These are phyloP conservation scores for Coelastrella sp. DNA, from an alignment of 139 green algal genomes.

Conservation along the genomic window DNA sequence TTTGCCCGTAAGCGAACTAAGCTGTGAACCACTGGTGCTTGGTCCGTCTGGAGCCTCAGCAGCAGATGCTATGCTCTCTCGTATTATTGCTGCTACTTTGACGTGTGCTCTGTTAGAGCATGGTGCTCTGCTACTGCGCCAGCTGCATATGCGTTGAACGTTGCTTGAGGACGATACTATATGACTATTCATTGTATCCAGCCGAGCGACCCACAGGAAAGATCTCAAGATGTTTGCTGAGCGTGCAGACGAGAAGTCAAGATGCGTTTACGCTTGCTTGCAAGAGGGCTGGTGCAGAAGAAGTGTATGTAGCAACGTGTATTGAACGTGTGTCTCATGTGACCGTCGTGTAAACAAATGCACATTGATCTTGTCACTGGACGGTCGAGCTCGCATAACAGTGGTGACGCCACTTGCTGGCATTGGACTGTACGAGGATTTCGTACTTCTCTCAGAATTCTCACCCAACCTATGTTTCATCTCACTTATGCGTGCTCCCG, in stretches of 20 bases:
- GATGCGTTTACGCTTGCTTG: no score
- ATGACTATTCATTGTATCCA: neutral
- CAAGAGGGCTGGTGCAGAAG: no score
- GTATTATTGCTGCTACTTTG: neutral
- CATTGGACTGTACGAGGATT: no score
- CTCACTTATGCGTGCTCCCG: no score
- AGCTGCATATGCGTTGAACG: neutral
- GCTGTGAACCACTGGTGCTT: slow-evolving; percentile 9
- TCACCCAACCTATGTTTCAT: no score
- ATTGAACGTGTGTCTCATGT: no score
- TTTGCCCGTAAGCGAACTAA: neutral
- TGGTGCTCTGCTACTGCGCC: neutral
- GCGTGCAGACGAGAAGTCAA: no score
- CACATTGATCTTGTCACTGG: neutral
- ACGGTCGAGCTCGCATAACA: neutral
- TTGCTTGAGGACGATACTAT: neutral
- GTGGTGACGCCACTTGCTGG: neutral
- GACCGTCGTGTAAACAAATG: no score
- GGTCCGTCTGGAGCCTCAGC: neutral
- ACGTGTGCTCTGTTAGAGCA: neutral
- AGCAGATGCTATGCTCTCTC: neutral
- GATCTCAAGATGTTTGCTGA: no score
- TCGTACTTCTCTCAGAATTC: no score
- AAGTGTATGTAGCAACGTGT: no score
- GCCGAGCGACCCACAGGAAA: no score